Conservation (phyloP, 2,329 filamentous ascomycete species). For the Nothomitra cinnamomea region DNA sequence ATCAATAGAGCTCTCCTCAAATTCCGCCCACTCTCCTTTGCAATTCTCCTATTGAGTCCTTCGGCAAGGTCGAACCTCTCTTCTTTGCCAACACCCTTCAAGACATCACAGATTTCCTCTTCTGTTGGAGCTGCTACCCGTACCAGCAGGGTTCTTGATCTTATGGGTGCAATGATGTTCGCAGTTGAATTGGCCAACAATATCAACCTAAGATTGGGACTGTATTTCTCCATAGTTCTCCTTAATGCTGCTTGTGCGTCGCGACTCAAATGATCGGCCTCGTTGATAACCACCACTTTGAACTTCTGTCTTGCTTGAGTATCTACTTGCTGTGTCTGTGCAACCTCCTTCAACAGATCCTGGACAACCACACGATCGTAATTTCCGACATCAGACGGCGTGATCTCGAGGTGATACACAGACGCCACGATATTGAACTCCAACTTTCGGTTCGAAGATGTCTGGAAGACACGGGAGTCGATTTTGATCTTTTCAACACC, state of each 20-base stretch:
- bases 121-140: slow-evolving; percentile 80
- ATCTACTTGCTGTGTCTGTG: slow-evolving; percentile 98
- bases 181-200: slow-evolving; percentile 89
- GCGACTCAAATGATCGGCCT: slow-evolving; percentile 82
- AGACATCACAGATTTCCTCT: slow-evolving; percentile 63
- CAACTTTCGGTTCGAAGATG: slow-evolving; percentile 85
- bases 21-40: slow-evolving; percentile 80
- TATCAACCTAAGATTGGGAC: slow-evolving; percentile 81
- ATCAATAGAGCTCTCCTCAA: slow-evolving; percentile 79
- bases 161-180: slow-evolving; percentile 97
- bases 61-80: slow-evolving; percentile 69
- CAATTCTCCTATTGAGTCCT: slow-evolving; percentile 68
- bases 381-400: slow-evolving; percentile 87
- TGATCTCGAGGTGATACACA: slow-evolving; percentile 96
- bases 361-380: slow-evolving; percentile 94
- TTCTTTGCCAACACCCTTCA: slow-evolving; percentile 53
- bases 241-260: slow-evolving; percentile 91
- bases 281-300: slow-evolving; percentile 98
- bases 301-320: slow-evolving; percentile 77
- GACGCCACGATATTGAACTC: slow-evolving; percentile 98
- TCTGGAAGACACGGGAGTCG: slow-evolving; percentile 91
- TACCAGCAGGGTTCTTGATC: slow-evolving; percentile 78
- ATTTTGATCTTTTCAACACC: slow-evolving; percentile 99
- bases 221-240: slow-evolving; percentile 98
- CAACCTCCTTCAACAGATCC: slow-evolving; percentile 90